phyloP scores from a whole-genome alignment of 164 flowering plant species.

The Tetracentron sinense region DNA sequence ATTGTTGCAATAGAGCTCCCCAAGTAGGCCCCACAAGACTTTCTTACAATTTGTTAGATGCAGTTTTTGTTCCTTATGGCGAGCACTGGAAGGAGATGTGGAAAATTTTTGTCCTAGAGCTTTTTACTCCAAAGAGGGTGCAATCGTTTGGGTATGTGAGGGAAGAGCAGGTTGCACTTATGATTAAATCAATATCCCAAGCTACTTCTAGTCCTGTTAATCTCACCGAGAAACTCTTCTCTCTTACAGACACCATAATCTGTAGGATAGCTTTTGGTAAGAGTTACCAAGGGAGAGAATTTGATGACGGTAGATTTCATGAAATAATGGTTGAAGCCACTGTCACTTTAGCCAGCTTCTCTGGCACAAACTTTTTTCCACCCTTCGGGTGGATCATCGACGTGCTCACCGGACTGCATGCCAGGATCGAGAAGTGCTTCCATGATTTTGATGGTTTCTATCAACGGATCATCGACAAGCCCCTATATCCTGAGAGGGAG shows the following conservation, averaged over 20 bases:
- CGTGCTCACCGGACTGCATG: neutral
- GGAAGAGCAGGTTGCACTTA: neutral
- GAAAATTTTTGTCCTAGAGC: conserved; percentile 4
- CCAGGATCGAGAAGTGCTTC: neutral
- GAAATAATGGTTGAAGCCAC: neutral
- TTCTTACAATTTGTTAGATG: neutral
- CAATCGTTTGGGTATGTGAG: conserved; percentile 4
- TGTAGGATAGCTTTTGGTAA: neutral
- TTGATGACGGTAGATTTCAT: neutral
- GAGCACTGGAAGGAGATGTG: conserved; percentile 4
- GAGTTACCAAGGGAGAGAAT: neutral
- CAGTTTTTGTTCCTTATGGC: neutral
- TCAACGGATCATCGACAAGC: neutral
- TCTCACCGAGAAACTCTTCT: conserved; percentile 1
- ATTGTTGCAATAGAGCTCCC: conserved; percentile 1
- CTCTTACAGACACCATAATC: neutral
- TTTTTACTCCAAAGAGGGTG: conserved; percentile 1
- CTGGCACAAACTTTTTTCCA: neutral
- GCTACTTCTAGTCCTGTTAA: neutral
- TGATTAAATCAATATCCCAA: neutral
- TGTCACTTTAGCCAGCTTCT: neutral
- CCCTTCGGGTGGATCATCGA: neutral
- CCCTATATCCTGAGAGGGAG: neutral
- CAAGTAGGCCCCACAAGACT: neutral
- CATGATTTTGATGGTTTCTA: neutral